A percentile compares a stretch with the other conserved stretches of the same genome.
Evolutionary conservation across 495 filamentous ascomycete species (phyloP).

Genomic region (Tuber umbilicatum): DNA sequence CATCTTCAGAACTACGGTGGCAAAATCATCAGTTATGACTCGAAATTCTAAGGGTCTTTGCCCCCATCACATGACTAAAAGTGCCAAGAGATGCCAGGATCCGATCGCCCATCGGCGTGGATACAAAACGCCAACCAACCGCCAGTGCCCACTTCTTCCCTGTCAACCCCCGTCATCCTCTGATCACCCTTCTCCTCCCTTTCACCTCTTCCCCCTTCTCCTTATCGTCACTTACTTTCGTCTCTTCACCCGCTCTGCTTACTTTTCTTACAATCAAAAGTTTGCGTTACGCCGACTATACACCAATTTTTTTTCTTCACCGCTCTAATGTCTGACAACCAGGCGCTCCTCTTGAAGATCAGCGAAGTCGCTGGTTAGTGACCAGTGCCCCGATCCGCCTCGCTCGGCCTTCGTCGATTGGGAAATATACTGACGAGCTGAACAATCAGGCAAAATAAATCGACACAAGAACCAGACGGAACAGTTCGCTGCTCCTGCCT

Average conservation of each 20-base stretch:
- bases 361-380: constrained; percentile 63
- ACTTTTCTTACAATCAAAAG: neutral
- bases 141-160: constrained; percentile 27
- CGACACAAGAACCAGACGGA: constrained; percentile 63
- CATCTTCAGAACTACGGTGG: neutral
- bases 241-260: neutral
- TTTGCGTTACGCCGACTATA: neutral
- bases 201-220: neutral
- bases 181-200: neutral
- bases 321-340: constrained; percentile 58
- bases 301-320: neutral
- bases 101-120: neutral
- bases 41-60: neutral
- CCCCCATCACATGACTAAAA: neutral
- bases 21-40: neutral
- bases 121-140: constrained; percentile 37
- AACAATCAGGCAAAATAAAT: constrained; percentile 65
- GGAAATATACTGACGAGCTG: neutral
- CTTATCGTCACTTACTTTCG: neutral
- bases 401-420: constrained; percentile 23
- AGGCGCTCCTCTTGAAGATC: constrained; percentile 70
- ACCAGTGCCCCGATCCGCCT: constrained; percentile 16
- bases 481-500: constrained; percentile 39
- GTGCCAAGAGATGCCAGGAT: neutral
- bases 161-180: constrained; percentile 26